phyloP scores from a whole-genome alignment of 306 rosid genomes.

The Abrus pulchellus region DNA sequence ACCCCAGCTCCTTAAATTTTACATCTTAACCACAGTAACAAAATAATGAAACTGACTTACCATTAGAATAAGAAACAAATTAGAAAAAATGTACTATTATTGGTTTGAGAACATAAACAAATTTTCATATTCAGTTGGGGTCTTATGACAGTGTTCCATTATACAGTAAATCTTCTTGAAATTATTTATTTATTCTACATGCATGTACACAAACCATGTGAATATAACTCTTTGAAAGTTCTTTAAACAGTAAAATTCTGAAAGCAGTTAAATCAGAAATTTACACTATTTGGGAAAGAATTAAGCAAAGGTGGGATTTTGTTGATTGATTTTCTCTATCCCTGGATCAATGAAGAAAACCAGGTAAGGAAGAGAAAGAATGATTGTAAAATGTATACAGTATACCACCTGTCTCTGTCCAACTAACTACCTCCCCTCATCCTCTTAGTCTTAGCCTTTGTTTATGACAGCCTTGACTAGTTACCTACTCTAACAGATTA shows the following conservation, averaged over 20 bases:
- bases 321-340: neutral
- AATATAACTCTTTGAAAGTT: slow-evolving; percentile 4
- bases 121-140: neutral
- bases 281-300: neutral
- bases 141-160: neutral
- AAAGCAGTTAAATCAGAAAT: neutral
- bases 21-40: slow-evolving; percentile 28
- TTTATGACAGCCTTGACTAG: neutral
- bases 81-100: neutral
- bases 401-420: too few relatives aligned
- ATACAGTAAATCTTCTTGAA: slow-evolving; percentile 14
- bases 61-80: neutral
- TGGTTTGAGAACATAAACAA: neutral
- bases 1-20: neutral
- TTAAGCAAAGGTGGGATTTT: neutral
- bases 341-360: neutral
- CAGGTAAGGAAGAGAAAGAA: neutral
- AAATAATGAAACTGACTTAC: neutral
- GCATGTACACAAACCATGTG: neutral
- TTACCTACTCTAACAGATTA: too few relatives aligned
- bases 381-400: neutral
- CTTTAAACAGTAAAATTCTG: neutral
- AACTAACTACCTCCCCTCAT: too few relatives aligned
- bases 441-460: neutral
- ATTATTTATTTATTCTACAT: neutral